Evolutionary conservation across 352 stramenopile species (phyloP).

Genomic region (Phytophthora foliorum): DNA sequence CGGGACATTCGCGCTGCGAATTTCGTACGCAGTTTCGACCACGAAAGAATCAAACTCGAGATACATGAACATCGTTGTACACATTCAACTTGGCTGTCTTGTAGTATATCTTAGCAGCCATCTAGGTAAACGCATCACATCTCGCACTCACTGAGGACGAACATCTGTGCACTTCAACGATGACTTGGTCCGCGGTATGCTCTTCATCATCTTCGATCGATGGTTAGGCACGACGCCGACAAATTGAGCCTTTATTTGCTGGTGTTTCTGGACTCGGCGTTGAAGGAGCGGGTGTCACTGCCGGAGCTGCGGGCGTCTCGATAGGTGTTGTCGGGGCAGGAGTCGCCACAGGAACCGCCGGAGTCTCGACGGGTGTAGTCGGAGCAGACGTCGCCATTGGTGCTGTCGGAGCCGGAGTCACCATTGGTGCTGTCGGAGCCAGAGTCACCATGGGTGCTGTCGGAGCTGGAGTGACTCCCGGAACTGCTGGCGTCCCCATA

Average conservation of each 20-base stretch:
- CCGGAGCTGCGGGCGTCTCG: not conserved
- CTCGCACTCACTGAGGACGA: slow-evolving; percentile 8
- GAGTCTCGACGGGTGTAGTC: not conserved
- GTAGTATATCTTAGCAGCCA: slow-evolving; percentile 16
- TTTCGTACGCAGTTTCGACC: slow-evolving; percentile 1
- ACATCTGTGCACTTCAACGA: slow-evolving; percentile 10
- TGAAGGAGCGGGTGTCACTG: slow-evolving; percentile 5
- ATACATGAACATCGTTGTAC: not conserved
- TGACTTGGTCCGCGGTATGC: slow-evolving; percentile 6
- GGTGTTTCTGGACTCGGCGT: slow-evolving; percentile 4
- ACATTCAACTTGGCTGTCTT: not conserved
- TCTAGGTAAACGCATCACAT: slow-evolving; percentile 26
- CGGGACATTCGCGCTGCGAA: not conserved
- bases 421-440: not conserved
- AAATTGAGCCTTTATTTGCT: slow-evolving; percentile 3
- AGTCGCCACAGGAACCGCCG: slow-evolving; percentile 3
- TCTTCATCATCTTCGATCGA: slow-evolving; percentile 10
- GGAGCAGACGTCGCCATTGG: not conserved
- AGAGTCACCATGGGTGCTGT: slow-evolving; percentile 4
- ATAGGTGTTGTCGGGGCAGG: not conserved
- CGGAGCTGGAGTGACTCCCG: slow-evolving; percentile 1
- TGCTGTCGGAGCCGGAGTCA: not conserved
- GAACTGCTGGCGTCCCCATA: slow-evolving; percentile 3
- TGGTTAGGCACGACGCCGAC: slow-evolving; percentile 20
- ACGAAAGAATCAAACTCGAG: slow-evolving; percentile 26